These are phyloP conservation scores for Eucalyptus curtisii DNA, from an alignment of 345 rosid species.

Conservation along the genomic window DNA sequence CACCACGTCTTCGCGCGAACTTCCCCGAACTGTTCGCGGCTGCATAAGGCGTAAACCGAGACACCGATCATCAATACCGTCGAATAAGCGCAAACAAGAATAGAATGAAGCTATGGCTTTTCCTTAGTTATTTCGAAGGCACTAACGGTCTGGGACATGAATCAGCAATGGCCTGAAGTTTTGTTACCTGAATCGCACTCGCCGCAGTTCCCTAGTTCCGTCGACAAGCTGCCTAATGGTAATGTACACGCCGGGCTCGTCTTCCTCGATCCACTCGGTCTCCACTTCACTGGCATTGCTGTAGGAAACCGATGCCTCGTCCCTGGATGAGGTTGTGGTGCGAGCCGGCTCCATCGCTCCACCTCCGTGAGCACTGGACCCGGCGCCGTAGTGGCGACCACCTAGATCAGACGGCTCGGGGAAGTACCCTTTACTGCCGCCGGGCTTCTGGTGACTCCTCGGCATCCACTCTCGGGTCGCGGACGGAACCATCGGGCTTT, in stretches of 20 bases:
- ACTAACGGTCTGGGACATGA: neutral
- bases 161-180: neutral
- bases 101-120: neutral
- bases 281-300: constrained; percentile 94
- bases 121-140: neutral
- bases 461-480: constrained; percentile 58
- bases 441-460: constrained; percentile 35
- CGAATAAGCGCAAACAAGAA: neutral
- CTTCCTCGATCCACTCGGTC: constrained; percentile 88
- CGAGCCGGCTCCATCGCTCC: constrained; percentile 61
- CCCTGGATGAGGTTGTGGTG: constrained; percentile 82
- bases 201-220: constrained; percentile 92
- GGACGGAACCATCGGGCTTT: constrained; percentile 49
- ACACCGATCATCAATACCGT: neutral
- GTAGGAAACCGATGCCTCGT: constrained; percentile 67
- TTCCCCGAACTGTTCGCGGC: constrained; percentile 91
- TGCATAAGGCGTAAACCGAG: constrained; percentile 2
- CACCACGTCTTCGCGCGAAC: constrained; percentile 95
- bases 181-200: constrained; percentile 91
- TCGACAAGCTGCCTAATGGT: constrained; percentile 80
- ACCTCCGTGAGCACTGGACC: constrained; percentile 41
- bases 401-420: constrained; percentile 16
- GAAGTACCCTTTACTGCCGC: constrained; percentile 12
- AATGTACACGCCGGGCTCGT: constrained; percentile 90
- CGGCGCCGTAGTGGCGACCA: constrained; percentile 20